Percentiles rank a stretch among this genome's conserved stretches.
Evolutionary conservation across 75 land plant genomes (phyloP).

Genomic region (Cupressus sempervirens): DNA sequence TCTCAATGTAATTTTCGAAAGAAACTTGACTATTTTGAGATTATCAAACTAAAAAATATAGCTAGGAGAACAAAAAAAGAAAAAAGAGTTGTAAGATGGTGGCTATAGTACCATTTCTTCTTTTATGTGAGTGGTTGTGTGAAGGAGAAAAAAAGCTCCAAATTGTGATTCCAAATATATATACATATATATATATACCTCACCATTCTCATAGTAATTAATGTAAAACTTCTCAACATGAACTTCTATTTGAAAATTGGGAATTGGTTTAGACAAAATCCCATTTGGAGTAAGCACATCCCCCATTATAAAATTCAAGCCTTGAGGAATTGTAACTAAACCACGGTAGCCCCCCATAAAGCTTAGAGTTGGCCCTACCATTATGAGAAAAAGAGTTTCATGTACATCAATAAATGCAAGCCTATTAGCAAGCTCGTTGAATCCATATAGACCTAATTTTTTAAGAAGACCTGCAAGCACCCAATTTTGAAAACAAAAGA

Average conservation of each 20-base stretch:
- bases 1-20: too few relatives aligned
- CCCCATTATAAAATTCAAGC: too few relatives aligned
- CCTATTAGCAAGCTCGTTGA: slow-evolving; percentile 86
- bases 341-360: too few relatives aligned
- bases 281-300: too few relatives aligned
- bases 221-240: slow-evolving; percentile 84
- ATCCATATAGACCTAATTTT: slow-evolving; percentile 82
- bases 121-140: too few relatives aligned
- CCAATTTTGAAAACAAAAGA: neutral
- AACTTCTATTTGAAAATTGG: slow-evolving; percentile 60
- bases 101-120: too few relatives aligned
- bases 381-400: slow-evolving; percentile 81
- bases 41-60: too few relatives aligned
- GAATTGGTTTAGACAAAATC: slow-evolving; percentile 56
- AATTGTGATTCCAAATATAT: neutral
- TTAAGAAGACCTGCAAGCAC: slow-evolving; percentile 62
- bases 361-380: slow-evolving; percentile 87
- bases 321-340: too few relatives aligned
- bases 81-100: too few relatives aligned
- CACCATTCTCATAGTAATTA: slow-evolving; percentile 87
- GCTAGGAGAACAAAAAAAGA: too few relatives aligned
- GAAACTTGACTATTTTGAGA: too few relatives aligned
- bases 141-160: neutral
- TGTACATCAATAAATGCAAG: slow-evolving; percentile 97
- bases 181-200: too few relatives aligned